These are phyloP conservation scores for Calonectria henricotiae DNA, from an alignment of 2,329 filamentous ascomycete species.

Conservation along the genomic window DNA sequence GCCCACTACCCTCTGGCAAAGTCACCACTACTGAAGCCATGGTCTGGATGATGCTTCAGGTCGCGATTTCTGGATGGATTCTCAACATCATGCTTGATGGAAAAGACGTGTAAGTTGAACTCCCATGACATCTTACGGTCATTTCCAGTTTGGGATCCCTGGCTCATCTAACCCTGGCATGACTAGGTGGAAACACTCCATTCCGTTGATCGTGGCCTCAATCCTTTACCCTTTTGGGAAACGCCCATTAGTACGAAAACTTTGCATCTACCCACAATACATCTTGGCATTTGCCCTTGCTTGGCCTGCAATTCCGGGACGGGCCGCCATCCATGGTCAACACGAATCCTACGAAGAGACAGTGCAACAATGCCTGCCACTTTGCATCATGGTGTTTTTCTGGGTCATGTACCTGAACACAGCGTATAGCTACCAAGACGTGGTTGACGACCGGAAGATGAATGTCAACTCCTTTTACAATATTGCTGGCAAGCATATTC, in stretches of 20 bases:
- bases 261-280: constrained; percentile 49
- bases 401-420: constrained; percentile 52
- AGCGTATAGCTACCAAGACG: constrained; percentile 50
- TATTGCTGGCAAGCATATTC: constrained; percentile 12
- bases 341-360: constrained; percentile 44
- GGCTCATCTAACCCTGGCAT: constrained; percentile 24
- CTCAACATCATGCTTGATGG: constrained; percentile 7
- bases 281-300: constrained; percentile 49
- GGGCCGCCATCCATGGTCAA: constrained; percentile 44
- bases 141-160: constrained; percentile 7
- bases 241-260: constrained; percentile 41
- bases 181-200: constrained; percentile 45
- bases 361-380: constrained; percentile 40
- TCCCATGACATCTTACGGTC: neutral
- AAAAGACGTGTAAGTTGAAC: constrained; percentile 5
- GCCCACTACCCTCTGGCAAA: constrained; percentile 49
- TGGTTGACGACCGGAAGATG: constrained; percentile 48
- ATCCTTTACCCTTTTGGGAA: constrained; percentile 49
- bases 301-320: constrained; percentile 47
- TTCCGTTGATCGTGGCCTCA: constrained; percentile 43
- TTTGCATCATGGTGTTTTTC: constrained; percentile 50
- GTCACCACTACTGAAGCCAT: constrained; percentile 48
- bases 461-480: constrained; percentile 44
- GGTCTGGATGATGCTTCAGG: constrained; percentile 21
- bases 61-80: neutral